These are phyloP conservation scores for Candida maesae DNA, from an alignment of 805 yeast genomes.

Conservation along the genomic window DNA sequence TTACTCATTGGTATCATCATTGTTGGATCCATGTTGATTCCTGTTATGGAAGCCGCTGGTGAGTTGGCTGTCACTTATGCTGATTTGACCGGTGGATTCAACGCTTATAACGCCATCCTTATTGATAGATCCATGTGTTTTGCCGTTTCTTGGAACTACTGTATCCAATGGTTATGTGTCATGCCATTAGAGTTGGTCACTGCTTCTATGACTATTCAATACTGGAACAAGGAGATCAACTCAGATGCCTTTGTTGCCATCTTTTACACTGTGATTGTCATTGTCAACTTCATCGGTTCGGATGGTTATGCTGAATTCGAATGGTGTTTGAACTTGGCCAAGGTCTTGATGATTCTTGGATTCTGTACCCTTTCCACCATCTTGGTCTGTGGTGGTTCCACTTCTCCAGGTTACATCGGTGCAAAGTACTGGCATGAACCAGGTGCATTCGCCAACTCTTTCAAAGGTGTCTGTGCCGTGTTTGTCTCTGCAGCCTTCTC, in stretches of 20 bases:
- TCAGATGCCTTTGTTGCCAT: conserved; percentile 56
- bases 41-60: conserved; percentile 60
- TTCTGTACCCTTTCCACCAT: conserved; percentile 54
- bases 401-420: conserved; percentile 54
- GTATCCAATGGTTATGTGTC: conserved; percentile 51
- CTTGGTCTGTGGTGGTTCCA: conserved; percentile 56
- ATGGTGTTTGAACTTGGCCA: conserved; percentile 49
- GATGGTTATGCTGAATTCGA: conserved; percentile 70
- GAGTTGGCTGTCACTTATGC: conserved; percentile 40
- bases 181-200: conserved; percentile 55
- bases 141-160: conserved; percentile 58
- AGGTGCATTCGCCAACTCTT: conserved; percentile 42
- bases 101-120: conserved; percentile 32
- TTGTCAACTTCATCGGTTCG: conserved; percentile 56
- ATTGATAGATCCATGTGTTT: conserved; percentile 58
- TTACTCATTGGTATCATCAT: conserved; percentile 53
- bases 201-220: conserved; percentile 47
- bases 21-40: conserved; percentile 58
- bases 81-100: conserved; percentile 37
- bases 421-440: conserved; percentile 57
- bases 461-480: conserved; percentile 63
- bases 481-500: conserved; percentile 62
- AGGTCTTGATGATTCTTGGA: conserved; percentile 55
- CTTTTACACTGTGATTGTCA: conserved; percentile 47
- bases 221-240: conserved; percentile 40